Evolutionary conservation across 2,329 filamentous ascomycete species (phyloP).

Genomic region (Knufia petricola): DNA sequence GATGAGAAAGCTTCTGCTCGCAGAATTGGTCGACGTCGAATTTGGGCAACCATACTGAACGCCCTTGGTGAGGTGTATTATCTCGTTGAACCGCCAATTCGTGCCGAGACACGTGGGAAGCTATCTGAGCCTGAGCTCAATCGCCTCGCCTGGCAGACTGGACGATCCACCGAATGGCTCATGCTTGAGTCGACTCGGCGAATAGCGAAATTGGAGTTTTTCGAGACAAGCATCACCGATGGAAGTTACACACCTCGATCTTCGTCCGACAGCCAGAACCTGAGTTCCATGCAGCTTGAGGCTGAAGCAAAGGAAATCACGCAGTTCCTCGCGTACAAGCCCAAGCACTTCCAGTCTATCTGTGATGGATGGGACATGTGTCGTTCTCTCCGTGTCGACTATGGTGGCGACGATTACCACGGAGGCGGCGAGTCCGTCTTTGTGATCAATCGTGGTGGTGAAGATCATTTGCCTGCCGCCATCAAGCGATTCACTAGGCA

Average conservation of each 20-base stretch:
- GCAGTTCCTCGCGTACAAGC: constrained; percentile 60
- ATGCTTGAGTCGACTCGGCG: constrained; percentile 70
- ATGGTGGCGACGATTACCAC: constrained; percentile 67
- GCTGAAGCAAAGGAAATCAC: constrained; percentile 78
- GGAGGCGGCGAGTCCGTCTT: constrained; percentile 68
- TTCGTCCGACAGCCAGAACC: constrained; percentile 61
- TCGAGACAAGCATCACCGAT: constrained; percentile 55
- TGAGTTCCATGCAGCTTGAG: constrained; percentile 59
- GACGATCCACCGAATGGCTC: constrained; percentile 70
- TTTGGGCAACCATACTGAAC: constrained; percentile 91
- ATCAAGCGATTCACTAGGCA: constrained; percentile 52
- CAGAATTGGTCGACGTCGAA: constrained; percentile 58
- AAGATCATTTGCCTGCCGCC: constrained; percentile 45
- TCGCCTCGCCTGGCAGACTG: constrained; percentile 67
- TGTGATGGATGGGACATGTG: constrained; percentile 92
- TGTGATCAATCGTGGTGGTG: constrained; percentile 63
- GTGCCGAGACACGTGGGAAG: constrained; percentile 42
- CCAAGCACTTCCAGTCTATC: constrained; percentile 65
- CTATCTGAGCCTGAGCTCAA: constrained; percentile 44
- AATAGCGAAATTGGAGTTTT: constrained; percentile 60
- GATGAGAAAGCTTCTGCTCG: constrained; percentile 72
- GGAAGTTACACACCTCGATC: constrained; percentile 74
- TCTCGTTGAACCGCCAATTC: constrained; percentile 59
- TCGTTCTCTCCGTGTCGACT: constrained; percentile 75
- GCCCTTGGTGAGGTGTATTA: constrained; percentile 88